A percentile compares a stretch with the other conserved stretches of the same genome.
Conservation (phyloP, 164 flowering plant genomes). For the Vitis labrusca region DNA sequence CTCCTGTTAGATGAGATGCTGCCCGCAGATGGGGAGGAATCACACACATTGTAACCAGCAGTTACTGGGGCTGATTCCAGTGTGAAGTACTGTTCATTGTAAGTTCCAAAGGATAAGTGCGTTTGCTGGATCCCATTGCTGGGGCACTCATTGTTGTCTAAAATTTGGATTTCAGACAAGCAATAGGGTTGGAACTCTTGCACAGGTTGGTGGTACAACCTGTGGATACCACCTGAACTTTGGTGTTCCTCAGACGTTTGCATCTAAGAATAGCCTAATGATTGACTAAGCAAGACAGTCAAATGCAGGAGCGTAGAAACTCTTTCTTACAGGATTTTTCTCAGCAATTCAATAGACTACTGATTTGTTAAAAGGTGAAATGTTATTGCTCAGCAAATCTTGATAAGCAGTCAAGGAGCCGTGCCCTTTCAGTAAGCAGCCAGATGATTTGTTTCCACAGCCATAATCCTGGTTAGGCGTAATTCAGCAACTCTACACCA, state of each 20-base stretch:
- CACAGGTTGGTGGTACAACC: slow-evolving; percentile 34
- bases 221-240: slow-evolving; percentile 22
- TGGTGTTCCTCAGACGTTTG: slow-evolving; percentile 44
- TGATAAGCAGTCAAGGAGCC: background rate
- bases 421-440: background rate
- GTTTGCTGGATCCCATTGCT: slow-evolving; percentile 24
- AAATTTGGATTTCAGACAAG: slow-evolving; percentile 26
- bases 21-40: slow-evolving; percentile 44
- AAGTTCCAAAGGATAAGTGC: slow-evolving; percentile 26
- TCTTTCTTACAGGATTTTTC: background rate
- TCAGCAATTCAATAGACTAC: background rate
- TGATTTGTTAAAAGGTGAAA: background rate
- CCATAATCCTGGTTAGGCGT: background rate
- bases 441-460: slow-evolving; percentile 2
- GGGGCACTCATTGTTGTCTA: slow-evolving; percentile 26
- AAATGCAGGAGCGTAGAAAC: background rate
- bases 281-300: background rate
- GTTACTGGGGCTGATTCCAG: slow-evolving; percentile 46
- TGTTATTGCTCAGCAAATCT: background rate
- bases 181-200: slow-evolving; percentile 32
- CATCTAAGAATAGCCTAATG: slow-evolving; percentile 28
- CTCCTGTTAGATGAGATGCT: slow-evolving; percentile 42
- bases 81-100: slow-evolving; percentile 40
- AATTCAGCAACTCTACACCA: background rate
- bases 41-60: slow-evolving; percentile 20